phyloP scores from a whole-genome alignment of 371 early-diverging fungal species.

The Actinomortierella ambigua region DNA sequence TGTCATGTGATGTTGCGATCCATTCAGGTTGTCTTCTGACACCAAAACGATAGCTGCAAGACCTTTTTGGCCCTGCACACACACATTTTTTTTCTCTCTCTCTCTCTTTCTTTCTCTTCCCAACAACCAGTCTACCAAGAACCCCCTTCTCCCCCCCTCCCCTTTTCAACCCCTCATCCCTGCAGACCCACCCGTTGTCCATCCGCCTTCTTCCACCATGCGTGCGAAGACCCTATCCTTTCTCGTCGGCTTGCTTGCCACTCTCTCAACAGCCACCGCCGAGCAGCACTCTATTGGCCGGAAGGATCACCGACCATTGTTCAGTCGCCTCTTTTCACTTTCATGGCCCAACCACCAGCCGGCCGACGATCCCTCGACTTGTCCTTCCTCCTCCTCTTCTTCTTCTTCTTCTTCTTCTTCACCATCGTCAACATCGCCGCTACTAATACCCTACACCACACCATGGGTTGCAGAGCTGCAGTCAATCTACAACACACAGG shows the following conservation, averaged over 20 bases:
- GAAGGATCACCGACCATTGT: background rate
- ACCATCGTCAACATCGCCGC: background rate
- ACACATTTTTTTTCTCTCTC: conserved; percentile 10
- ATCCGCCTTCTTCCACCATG: no score
- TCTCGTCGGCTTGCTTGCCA: background rate
- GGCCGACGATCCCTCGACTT: no score
- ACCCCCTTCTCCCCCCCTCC: background rate
- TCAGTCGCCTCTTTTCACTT: background rate
- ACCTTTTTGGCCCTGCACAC: no score
- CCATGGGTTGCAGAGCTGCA: conserved; percentile 57
- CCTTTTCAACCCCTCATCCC: background rate
- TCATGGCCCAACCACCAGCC: no score
- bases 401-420: background rate
- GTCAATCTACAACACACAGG: conserved; percentile 52
- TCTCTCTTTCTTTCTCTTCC: conserved; percentile 12
- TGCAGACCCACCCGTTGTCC: background rate
- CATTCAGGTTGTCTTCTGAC: no score
- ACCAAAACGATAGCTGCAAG: no score
- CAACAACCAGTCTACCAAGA: conserved; percentile 18
- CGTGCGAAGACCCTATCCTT: background rate
- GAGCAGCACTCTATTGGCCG: background rate
- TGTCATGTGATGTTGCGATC: no score
- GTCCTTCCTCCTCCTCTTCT: background rate
- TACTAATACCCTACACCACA: conserved; percentile 47
- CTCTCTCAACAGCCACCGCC: background rate